Conservation (phyloP, 352 stramenopile genomes). For the Aphanomyces invadans region DNA sequence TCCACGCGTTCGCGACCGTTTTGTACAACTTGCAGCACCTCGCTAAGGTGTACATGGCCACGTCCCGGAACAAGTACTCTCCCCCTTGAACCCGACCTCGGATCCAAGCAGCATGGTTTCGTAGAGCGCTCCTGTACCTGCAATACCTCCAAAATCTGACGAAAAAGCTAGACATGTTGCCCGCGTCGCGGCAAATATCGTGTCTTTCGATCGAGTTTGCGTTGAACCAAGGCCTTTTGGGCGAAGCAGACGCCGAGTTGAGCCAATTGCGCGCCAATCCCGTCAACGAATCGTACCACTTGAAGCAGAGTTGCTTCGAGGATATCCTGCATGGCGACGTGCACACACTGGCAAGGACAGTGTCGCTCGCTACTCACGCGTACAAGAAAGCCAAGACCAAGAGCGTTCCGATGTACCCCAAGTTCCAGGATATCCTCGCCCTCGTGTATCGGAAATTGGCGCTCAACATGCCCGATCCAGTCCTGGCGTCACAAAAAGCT, state of each 20-base stretch:
- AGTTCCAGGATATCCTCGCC: slow-evolving; percentile 7
- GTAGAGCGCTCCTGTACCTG: slow-evolving; percentile 2
- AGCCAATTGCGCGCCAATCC: background rate
- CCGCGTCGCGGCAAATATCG: background rate
- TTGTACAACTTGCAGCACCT: background rate
- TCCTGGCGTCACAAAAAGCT: slow-evolving; percentile 14
- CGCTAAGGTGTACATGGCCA: slow-evolving; percentile 10
- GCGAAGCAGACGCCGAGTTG: background rate
- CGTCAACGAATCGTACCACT: background rate
- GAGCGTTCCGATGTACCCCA: slow-evolving; percentile 6
- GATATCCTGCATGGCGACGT: slow-evolving; percentile 2
- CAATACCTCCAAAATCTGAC: background rate
- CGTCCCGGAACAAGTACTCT: slow-evolving; percentile 1
- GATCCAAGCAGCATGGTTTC: background rate
- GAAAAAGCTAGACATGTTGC: background rate
- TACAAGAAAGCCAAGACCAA: slow-evolving; percentile 9
- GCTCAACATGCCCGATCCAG: slow-evolving; percentile 5
- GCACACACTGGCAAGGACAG: slow-evolving; percentile 6
- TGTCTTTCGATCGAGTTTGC: background rate
- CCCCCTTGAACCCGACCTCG: too few relatives aligned
- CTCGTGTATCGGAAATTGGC: slow-evolving; percentile 20
- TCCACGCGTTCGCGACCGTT: background rate
- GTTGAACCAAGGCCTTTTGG: background rate
- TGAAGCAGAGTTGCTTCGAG: slow-evolving; percentile 3
- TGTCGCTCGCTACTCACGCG: background rate